Evolutionary conservation across 73 alveolate genomes (phyloP), one percentile per base, ranked within the genome.

Genomic region (Stentor roeselii): DNA sequence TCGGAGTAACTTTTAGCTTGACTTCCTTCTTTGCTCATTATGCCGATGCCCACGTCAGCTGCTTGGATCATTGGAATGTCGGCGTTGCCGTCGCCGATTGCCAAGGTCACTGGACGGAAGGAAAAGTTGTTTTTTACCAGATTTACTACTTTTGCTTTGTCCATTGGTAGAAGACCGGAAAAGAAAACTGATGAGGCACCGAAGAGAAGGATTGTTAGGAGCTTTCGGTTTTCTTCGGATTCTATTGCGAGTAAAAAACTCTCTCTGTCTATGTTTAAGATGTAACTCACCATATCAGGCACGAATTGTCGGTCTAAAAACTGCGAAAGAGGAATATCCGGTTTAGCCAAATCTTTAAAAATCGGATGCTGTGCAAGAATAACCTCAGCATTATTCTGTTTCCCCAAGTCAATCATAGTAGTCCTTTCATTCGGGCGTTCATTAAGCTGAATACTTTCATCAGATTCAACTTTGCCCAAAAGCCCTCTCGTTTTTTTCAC

Each of bases 181-280:
- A 76, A 37, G 34, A 27, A 39, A 1, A 2, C 84, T 0, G 84
- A 21, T 40, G 27, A n/a, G 14, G 84, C 84, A 37, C 36, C 59
- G 36, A 76, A 15, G 6, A 41, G 3, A 21, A 76, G 59, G 3
- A 27, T 15, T 1, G n/a, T 31, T 15, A 76, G 74, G 34, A 76
- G 74, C 59, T n/a, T 76, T 15, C 75, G 15, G 6, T 78, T 34
- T 21, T 76, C 84, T 37, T 39, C 41, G 34, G 50, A 27, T 21
- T 32, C 37, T 34, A 67, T 21, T 27, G 80, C 80, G 14, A 32
- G 11, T 21, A 21, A 21, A 67, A 67, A 67, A 67, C 41, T 1
- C 41, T 21, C 21, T 67, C 80, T 67, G 80, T 67, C 80, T 87
- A 38, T 93, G 87, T 40, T 90, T 86, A 15, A 90, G 59, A 59